Evolutionary conservation across 768 basidiomycete species (phyloP).

Genomic region (Symmetrospora coprosmae): DNA sequence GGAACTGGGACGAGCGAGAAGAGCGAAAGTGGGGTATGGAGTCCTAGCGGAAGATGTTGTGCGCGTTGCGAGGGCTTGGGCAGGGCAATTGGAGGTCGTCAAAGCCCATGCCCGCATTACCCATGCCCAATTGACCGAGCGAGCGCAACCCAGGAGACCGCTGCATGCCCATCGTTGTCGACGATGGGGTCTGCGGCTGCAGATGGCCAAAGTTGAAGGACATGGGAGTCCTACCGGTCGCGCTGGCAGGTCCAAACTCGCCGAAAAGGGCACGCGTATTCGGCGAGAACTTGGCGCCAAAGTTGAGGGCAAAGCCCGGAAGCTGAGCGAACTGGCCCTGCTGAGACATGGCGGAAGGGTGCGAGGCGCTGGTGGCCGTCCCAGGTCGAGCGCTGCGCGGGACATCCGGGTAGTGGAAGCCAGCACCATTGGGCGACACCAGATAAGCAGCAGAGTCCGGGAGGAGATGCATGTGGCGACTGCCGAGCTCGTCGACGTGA

Average conservation of each 20-base stretch:
- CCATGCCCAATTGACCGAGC: neutral
- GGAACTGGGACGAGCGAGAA: too few relatives aligned
- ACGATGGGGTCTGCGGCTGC: neutral
- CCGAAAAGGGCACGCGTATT: neutral
- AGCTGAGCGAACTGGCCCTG: neutral
- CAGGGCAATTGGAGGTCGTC: neutral
- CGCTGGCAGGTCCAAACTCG: neutral
- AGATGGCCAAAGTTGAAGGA: neutral
- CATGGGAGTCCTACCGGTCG: neutral
- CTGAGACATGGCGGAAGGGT: neutral
- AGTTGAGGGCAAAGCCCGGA: neutral
- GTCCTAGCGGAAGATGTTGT: too few relatives aligned
- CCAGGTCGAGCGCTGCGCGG: too few relatives aligned
- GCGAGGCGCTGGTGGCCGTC: neutral
- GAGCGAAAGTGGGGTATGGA: too few relatives aligned
- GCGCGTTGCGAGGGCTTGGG: too few relatives aligned
- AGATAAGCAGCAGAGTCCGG: slow-evolving; percentile 20
- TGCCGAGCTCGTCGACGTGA: neutral
- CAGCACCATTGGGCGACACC: slow-evolving; percentile 1
- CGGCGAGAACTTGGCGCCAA: neutral
- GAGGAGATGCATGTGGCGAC: neutral
- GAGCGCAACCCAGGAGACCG: neutral
- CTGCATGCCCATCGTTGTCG: neutral
- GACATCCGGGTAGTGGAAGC: too few relatives aligned
- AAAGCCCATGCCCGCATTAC: neutral